These are phyloP conservation scores for Coniella vitis DNA, from an alignment of 2,329 filamentous ascomycete species.

Conservation along the genomic window DNA sequence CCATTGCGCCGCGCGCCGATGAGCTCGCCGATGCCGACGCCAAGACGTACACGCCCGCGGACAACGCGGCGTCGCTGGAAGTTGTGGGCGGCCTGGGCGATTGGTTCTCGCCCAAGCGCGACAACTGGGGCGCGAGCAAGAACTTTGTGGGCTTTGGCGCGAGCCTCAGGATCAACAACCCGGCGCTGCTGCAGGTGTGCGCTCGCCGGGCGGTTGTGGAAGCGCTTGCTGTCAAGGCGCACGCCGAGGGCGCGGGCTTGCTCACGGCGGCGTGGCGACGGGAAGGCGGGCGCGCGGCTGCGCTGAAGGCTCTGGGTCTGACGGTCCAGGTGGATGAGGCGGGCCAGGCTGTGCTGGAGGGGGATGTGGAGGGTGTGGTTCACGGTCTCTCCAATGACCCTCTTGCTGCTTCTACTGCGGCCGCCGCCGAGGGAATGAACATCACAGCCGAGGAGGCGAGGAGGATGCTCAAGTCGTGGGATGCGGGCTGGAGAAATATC, in stretches of 20 bases:
- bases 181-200: slow-evolving; percentile 39
- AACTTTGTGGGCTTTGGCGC: slow-evolving; percentile 38
- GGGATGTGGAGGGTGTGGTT: slow-evolving; percentile 27
- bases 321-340: slow-evolving; percentile 32
- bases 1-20: slow-evolving; percentile 7
- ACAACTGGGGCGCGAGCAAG: slow-evolving; percentile 44
- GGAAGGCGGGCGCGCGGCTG: slow-evolving; percentile 27
- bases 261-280: slow-evolving; percentile 23
- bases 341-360: slow-evolving; percentile 33
- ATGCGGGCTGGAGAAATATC: slow-evolving; percentile 50
- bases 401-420: slow-evolving; percentile 4
- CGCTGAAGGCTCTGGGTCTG: slow-evolving; percentile 29
- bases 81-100: slow-evolving; percentile 38
- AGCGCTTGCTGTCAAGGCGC: slow-evolving; percentile 34
- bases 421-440: slow-evolving; percentile 17
- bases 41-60: slow-evolving; percentile 25
- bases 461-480: slow-evolving; percentile 39
- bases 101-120: slow-evolving; percentile 45
- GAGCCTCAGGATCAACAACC: slow-evolving; percentile 33
- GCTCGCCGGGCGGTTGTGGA: slow-evolving; percentile 47
- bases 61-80: slow-evolving; percentile 36
- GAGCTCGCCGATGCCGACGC: neutral
- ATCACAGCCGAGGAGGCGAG: slow-evolving; percentile 33
- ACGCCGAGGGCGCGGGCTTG: slow-evolving; percentile 16
- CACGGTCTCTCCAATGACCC: slow-evolving; percentile 18